Evolutionary conservation across 2,329 filamentous ascomycete genomes (phyloP).

Genomic region (Thelonectria rubi): DNA sequence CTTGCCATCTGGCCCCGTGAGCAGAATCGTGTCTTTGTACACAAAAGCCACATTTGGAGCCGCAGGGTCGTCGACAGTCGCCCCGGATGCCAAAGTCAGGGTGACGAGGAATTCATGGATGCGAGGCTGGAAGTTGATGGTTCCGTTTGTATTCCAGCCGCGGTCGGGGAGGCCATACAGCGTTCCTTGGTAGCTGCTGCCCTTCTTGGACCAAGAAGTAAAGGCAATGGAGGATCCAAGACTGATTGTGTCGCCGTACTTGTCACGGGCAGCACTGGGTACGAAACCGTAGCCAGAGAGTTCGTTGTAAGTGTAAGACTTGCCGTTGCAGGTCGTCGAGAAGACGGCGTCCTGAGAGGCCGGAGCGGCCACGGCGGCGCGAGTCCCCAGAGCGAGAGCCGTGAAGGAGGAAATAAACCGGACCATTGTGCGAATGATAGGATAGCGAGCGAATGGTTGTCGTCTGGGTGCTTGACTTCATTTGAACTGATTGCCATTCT

Average conservation of each 20-base stretch:
- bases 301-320: constrained; percentile 70
- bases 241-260: constrained; percentile 74
- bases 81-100: constrained; percentile 61
- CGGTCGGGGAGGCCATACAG: constrained; percentile 73
- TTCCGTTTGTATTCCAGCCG: constrained; percentile 79
- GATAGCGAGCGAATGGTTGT: neutral
- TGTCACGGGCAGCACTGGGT: constrained; percentile 66
- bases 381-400: neutral
- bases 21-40: constrained; percentile 72
- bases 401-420: neutral
- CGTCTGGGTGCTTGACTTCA: neutral
- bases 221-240: constrained; percentile 73
- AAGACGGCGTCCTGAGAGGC: constrained; percentile 28
- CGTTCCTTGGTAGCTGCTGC: constrained; percentile 65
- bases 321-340: constrained; percentile 61
- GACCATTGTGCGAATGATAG: neutral
- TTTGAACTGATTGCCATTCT: neutral
- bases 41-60: constrained; percentile 68
- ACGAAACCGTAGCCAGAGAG: constrained; percentile 74
- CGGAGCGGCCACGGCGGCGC: constrained; percentile 1
- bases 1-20: constrained; percentile 69
- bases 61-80: constrained; percentile 62
- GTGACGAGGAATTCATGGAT: constrained; percentile 73
- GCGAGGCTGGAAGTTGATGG: constrained; percentile 72
- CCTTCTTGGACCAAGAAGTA: constrained; percentile 64